Percentiles rank a stretch among this genome's conserved stretches.
Evolutionary conservation across 805 yeast genomes (phyloP).

Genomic region (Ogataea parapolymorpha): DNA sequence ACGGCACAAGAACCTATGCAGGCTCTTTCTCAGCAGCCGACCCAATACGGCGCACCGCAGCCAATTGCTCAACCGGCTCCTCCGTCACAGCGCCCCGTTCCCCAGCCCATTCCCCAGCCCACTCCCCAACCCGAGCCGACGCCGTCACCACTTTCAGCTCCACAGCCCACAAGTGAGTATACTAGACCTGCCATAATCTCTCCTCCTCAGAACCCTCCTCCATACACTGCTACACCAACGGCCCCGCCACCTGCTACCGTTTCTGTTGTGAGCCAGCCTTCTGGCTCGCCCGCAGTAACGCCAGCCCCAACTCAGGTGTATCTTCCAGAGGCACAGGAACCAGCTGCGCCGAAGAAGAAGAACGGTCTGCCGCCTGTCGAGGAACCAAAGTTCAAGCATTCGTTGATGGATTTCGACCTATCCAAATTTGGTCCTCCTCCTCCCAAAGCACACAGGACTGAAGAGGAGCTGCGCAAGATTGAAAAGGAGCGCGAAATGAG

Average conservation of each 20-base stretch:
- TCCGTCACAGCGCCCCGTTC: constrained; percentile 1
- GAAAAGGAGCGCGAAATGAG: constrained; percentile 25
- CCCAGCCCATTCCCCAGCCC: constrained; percentile 4
- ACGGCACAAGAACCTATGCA: neutral
- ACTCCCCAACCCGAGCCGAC: neutral
- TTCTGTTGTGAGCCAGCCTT: neutral
- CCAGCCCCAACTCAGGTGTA: neutral
- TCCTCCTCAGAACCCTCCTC: neutral
- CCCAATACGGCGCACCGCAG: neutral
- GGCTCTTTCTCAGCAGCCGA: constrained; percentile 13
- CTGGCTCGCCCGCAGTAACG: neutral
- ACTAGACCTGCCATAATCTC: constrained; percentile 5
- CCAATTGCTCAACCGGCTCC: neutral
- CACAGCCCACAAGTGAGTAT: constrained; percentile 5
- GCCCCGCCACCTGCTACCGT: neutral
- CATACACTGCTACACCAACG: constrained; percentile 3
- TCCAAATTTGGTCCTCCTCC: constrained; percentile 45
- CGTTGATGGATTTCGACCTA: constrained; percentile 35
- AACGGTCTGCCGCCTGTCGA: constrained; percentile 9
- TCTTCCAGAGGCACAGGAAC: neutral
- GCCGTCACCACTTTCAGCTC: neutral
- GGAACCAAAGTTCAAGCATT: constrained; percentile 30
- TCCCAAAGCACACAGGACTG: constrained; percentile 35
- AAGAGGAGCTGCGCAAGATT: constrained; percentile 23
- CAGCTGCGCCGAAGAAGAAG: constrained; percentile 6